Evolutionary conservation across 2,329 filamentous ascomycete genomes (phyloP), one percentile per base, ranked within the genome.

Genomic region (Podosphaera fusca): DNA sequence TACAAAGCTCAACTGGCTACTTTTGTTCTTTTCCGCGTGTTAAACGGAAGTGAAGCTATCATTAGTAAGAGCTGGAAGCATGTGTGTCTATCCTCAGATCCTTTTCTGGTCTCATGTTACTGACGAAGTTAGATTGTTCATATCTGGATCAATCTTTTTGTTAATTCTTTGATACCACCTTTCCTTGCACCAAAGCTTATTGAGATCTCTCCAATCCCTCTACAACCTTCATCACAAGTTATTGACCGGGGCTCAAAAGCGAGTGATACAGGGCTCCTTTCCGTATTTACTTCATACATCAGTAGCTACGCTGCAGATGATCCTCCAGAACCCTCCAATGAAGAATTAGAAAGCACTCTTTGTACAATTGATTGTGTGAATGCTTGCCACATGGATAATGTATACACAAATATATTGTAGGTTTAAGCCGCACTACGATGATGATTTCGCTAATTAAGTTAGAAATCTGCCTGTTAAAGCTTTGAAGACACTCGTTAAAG

Each of bases 261-360:
- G 38, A 79, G 75, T 58, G 92, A 98, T 34, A 81, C 82, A 2
- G 88, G 92, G 4, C 78, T 98, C 55, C 88, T 98, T 67, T 95
- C 89, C 3, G 88, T 90, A 0, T 87, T 98, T 64, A 94, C 90
- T 0, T 94, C 86, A 4, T 98, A 96, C 65, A 88, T 98, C 36
- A 94, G 89, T n/a, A 96, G 90, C 68, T 96, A 98, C 68, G 92
- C 94, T 47, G 94, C 92, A 9, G 92, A 96, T 69, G 92, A 98
- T 66, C 92, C 92, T 10, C 92, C 92, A 0, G 92, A 98, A 70
- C 92, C 92, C 2, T 96, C 92, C 1, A 88, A 96, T 61, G 90
- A 96, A 67, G 92, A 98, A 68, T 76, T 98, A 35, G 92, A 98
- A 65, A 95, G 92, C 67, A 96, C 92, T 0, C 74, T 98, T 8